A percentile compares a stretch with the other conserved stretches of the same genome.
phyloP scores from a whole-genome alignment of 208 protist genomes.

The Herpetomonas tarakana region DNA sequence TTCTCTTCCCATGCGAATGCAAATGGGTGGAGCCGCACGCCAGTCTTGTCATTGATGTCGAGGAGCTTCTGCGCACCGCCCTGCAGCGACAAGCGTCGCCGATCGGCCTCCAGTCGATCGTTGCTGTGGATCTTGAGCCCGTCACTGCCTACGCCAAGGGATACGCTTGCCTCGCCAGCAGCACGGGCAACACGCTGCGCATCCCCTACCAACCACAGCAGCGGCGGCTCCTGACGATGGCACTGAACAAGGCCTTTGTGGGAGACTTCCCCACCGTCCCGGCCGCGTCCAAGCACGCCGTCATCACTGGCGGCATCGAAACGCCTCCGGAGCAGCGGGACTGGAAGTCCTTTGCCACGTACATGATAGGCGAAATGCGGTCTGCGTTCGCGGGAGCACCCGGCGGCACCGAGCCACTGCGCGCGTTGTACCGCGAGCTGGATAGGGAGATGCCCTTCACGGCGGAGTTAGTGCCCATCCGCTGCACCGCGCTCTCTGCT shows the following conservation, averaged over 20 bases:
- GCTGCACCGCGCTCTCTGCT: slow-evolving; percentile 44
- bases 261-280: slow-evolving; percentile 58
- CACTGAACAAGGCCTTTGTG: slow-evolving; percentile 69
- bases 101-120: neutral
- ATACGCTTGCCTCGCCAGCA: slow-evolving; percentile 71
- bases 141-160: slow-evolving; percentile 63
- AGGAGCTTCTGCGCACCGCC: slow-evolving; percentile 57
- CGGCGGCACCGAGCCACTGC: slow-evolving; percentile 15
- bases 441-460: slow-evolving; percentile 79
- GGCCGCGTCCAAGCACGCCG: slow-evolving; percentile 59
- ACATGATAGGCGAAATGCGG: slow-evolving; percentile 68
- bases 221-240: slow-evolving; percentile 49
- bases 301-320: slow-evolving; percentile 78
- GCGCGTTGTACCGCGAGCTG: slow-evolving; percentile 40
- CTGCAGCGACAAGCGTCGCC: slow-evolving; percentile 50
- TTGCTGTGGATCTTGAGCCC: slow-evolving; percentile 55
- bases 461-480: slow-evolving; percentile 80
- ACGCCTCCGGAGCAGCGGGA: slow-evolving; percentile 64
- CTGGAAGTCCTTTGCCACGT: slow-evolving; percentile 85
- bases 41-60: slow-evolving; percentile 53
- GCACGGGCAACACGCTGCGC: slow-evolving; percentile 71
- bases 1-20: slow-evolving; percentile 59
- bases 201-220: slow-evolving; percentile 77
- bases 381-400: slow-evolving; percentile 30
- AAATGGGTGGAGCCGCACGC: slow-evolving; percentile 68